Evolutionary conservation across 2,329 filamentous ascomycete genomes (phyloP), one percentile per base, ranked within the genome.

Genomic region (Pseudogymnoascus sp.): DNA sequence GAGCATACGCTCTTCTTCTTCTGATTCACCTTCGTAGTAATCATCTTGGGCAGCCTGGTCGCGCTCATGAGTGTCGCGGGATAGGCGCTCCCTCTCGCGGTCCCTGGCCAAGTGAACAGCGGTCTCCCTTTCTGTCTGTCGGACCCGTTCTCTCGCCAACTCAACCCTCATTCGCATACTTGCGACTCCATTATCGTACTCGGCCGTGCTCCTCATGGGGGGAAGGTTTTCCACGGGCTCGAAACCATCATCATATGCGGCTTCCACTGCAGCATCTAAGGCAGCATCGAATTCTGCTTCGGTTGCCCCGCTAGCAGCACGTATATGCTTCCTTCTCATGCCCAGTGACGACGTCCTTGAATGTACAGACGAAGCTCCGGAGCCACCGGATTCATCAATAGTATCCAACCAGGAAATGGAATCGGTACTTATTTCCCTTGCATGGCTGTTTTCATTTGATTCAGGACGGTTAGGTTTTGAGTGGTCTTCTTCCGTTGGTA

Each of bases 251-350:
- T 96, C 89, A 73, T 97, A 99, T 4, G 93, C 94, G 59, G 93
- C 93, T 74, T 97, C 94, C 7, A 97, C 92, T 12, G 94, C 94
- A 25, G 92, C 93, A 76, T 97, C 93, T 44, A 97, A 80, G 3
- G 94, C 94, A 7, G 91, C 92, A 74, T 97, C 92, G 67, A 97
- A 96, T 71, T 96, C 92, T 5, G 90, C 88, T 72, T 96, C 91
- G 0, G 91, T 94, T 31, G 83, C 85, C 48, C 86, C 86, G 66
- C 89, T 93, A 2, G 81, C 72, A 36, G 80, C 80, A 58, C 88
- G 84, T 61, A 91, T 83, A 66, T 89, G 87, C 70, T 88, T 90
- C 66, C 88, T 82, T 65, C 84, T 81, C 58, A 89, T 76, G 44
- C 85, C 82, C 63, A 87, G 76, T 1, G 88, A 90, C 0, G 90